phyloP scores from a whole-genome alignment of 345 rosid genomes.

The Syzygium oleosum region DNA sequence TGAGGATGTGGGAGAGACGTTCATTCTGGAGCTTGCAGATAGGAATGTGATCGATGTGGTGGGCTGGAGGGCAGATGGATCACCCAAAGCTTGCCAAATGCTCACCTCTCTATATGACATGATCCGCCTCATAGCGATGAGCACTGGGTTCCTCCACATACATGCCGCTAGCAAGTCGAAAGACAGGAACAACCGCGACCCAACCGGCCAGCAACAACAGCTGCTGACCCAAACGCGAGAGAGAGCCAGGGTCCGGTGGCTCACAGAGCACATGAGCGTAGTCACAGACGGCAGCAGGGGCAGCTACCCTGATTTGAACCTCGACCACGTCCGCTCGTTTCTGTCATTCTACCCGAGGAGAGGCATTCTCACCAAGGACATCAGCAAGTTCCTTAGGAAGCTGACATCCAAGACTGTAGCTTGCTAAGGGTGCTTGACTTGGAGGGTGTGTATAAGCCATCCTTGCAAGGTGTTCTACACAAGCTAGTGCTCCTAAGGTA shows the following conservation, averaged over 20 bases:
- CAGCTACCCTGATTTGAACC: background rate
- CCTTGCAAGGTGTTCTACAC: background rate
- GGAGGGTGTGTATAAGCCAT: slow-evolving; percentile 14
- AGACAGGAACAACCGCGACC: no score
- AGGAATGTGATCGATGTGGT: slow-evolving; percentile 9
- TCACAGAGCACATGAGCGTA: background rate
- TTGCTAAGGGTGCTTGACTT: slow-evolving; percentile 6
- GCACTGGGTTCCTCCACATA: slow-evolving; percentile 1
- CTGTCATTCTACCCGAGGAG: background rate
- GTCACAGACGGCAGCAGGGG: background rate
- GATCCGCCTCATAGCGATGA: slow-evolving; percentile 2
- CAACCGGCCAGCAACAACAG: no score
- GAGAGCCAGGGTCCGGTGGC: background rate
- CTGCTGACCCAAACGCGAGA: background rate
- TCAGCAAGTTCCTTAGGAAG: background rate
- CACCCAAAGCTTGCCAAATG: slow-evolving; percentile 4
- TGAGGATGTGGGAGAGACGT: background rate
- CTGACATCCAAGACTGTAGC: background rate
- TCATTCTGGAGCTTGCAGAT: slow-evolving; percentile 2
- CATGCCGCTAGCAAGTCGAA: background rate
- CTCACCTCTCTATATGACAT: background rate
- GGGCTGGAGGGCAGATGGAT: slow-evolving; percentile 6
- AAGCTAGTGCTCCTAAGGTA: slow-evolving; percentile 11
- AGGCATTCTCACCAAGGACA: background rate
- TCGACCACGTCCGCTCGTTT: background rate